Percentiles rank a stretch among this genome's conserved stretches.
Conservation (phyloP, 192 early-diverging fungal genomes). For the Pilobolus umbonatus region DNA sequence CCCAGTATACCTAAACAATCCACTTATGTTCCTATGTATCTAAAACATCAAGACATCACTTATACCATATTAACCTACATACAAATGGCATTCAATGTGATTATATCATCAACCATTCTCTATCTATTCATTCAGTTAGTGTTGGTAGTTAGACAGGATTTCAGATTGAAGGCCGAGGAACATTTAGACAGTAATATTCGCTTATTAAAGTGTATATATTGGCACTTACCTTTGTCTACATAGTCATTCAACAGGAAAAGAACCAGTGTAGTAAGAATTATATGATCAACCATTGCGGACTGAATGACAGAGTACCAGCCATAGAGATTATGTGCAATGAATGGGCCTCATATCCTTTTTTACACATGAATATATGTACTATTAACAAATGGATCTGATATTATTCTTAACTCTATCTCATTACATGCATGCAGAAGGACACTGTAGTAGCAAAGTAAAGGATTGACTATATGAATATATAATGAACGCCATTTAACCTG, state of each 20-base stretch:
- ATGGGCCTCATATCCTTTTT: too few species aligned
- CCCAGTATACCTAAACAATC: neutral
- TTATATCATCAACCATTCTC: slow-evolving; percentile 53
- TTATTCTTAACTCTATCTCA: too few species aligned
- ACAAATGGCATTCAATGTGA: slow-evolving; percentile 65
- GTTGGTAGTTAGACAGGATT: slow-evolving; percentile 66
- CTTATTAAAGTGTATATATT: neutral
- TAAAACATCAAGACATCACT: neutral
- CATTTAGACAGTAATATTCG: slow-evolving; percentile 39
- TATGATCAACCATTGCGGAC: slow-evolving; percentile 49
- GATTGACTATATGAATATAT: neutral
- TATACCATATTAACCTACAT: slow-evolving; percentile 45
- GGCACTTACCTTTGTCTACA: neutral
- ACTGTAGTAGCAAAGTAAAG: slow-evolving; percentile 13
- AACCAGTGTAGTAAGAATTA: slow-evolving; percentile 60
- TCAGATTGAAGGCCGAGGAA: slow-evolving; percentile 62
- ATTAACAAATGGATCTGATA: slow-evolving; percentile 19
- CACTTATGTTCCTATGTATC: neutral
- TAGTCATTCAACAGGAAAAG: slow-evolving; percentile 58
- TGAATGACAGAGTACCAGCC: slow-evolving; percentile 47
- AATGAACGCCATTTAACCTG: neutral
- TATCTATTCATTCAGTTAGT: slow-evolving; percentile 66
- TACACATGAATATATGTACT: slow-evolving; percentile 50
- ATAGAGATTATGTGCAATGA: slow-evolving; percentile 55
- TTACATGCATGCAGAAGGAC: slow-evolving; percentile 10